Evolutionary conservation across 2,329 filamentous ascomycete species (phyloP), one percentile per base, ranked within the genome.

Genomic region (Ilyonectria mors-panacis): DNA sequence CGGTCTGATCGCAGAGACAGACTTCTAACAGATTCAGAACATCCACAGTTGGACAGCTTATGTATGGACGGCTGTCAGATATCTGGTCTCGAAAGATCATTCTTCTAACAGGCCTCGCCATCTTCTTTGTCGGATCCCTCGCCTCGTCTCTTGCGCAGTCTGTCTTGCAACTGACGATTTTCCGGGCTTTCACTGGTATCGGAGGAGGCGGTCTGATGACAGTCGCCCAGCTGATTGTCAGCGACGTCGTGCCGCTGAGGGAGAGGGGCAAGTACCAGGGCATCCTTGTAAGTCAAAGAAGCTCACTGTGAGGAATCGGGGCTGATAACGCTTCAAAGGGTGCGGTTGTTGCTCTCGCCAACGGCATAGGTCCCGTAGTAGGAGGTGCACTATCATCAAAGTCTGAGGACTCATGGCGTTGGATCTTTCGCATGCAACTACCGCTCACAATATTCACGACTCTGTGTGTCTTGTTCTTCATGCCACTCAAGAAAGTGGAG

Each of bases 261-360:
- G 88, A 93, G 65, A 83, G 92, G 63, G 93, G 92, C 0, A 86
- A 91, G 19, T 95, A 92, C 86, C 93, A 94, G 77, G 92, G 92
- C 0, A 80, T 83, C 63, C 62, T 86, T 68, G 87, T 82, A 65
- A 63, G 77, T 63, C 2, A 3, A 1, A 0, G 3, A 23, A 23
- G 21, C 4, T 23, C 21, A 4, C 4, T 2, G 21, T 23, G 21
- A 23, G 21, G 21, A 23, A 23, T 23, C 4, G 21, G 21, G 21
- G 21, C 4, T 23, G 21, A 23, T 4, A 23, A 23, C 4, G 21
- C 21, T 1, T 17, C 8, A 1, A 2, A 81, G 81, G 82, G 86
- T 2, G 82, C 85, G 0, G 85, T 87, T 1, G 85, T 87, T 1
- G 87, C 85, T 2, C 75, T 88, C 23, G 83, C 85, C 0, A 87